Conservation (phyloP, 768 basidiomycete genomes). For the Pleurotus ostreatus region DNA sequence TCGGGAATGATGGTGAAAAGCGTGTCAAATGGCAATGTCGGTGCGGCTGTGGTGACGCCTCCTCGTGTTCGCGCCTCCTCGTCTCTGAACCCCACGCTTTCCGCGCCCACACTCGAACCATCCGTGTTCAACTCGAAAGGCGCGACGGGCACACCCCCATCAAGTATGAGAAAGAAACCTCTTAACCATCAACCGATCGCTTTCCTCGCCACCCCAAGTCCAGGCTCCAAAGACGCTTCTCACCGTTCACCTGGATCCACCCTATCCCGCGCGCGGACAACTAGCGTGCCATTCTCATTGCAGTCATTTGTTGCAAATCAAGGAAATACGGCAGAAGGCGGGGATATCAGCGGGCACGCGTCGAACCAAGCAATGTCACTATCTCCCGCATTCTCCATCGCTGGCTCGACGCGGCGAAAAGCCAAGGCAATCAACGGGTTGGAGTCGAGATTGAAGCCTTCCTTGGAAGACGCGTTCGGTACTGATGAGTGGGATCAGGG, state of each 20-base stretch:
- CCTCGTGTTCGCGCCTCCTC: conserved; percentile 5
- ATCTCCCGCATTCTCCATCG: neutral
- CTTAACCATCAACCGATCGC: neutral
- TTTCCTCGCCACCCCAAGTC: conserved; percentile 2
- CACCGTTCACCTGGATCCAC: conserved; percentile 3
- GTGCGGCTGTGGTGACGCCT: neutral
- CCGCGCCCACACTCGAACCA: neutral
- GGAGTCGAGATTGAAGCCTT: neutral
- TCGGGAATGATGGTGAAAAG: neutral
- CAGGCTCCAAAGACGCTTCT: neutral
- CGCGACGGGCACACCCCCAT: neutral
- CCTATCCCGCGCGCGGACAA: neutral
- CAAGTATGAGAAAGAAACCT: neutral
- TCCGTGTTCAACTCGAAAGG: neutral
- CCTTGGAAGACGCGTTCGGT: conserved; percentile 10
- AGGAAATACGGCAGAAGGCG: neutral
- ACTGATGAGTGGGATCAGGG: conserved; percentile 22
- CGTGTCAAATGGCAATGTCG: neutral
- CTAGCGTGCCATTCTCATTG: conserved; percentile 1
- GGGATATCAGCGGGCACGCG: neutral
- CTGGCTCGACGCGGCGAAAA: neutral
- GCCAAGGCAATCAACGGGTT: neutral
- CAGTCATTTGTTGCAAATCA: neutral
- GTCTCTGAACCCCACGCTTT: neutral
- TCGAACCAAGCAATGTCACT: neutral